Evolutionary conservation across 2,329 filamentous ascomycete species (phyloP).

Genomic region (Sporothrix mexicana): DNA sequence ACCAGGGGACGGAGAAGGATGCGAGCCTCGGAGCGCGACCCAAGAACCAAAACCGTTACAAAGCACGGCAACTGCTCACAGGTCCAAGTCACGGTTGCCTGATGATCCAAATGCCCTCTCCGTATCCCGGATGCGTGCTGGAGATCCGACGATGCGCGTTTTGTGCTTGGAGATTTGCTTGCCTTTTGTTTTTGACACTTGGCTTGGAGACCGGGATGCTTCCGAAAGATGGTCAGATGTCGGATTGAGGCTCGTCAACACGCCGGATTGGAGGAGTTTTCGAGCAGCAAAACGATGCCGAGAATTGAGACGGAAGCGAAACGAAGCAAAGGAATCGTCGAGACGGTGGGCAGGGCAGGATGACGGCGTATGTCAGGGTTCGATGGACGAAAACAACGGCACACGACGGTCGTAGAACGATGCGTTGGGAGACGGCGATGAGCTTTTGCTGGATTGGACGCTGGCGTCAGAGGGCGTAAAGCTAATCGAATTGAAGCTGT

Average conservation of each 20-base stretch:
- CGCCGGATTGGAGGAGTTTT: not conserved
- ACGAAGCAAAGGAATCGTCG: conserved; percentile 15
- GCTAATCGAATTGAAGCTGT: conserved; percentile 19
- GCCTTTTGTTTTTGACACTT: conserved; percentile 23
- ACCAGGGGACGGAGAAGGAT: conserved; percentile 12
- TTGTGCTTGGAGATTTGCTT: conserved; percentile 18
- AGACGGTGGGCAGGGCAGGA: conserved; percentile 1
- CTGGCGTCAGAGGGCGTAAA: not conserved
- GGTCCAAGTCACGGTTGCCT: not conserved
- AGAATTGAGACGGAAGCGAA: conserved; percentile 1
- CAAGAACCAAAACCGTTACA: not conserved
- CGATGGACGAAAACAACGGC: conserved; percentile 22
- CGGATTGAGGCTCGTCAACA: conserved; percentile 4
- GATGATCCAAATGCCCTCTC: not conserved
- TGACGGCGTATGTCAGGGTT: conserved; percentile 7
- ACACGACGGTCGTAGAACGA: conserved; percentile 21
- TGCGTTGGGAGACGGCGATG: conserved; percentile 6
- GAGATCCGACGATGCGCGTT: not conserved
- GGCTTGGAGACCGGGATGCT: not conserved
- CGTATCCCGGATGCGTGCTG: not conserved
- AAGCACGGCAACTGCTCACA: not conserved
- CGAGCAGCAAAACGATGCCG: conserved; percentile 10
- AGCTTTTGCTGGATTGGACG: not conserved
- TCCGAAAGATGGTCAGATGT: not conserved
- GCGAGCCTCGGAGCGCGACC: conserved; percentile 15